Conservation (phyloP, 768 basidiomycete genomes). For the Kondoa subrosea region DNA sequence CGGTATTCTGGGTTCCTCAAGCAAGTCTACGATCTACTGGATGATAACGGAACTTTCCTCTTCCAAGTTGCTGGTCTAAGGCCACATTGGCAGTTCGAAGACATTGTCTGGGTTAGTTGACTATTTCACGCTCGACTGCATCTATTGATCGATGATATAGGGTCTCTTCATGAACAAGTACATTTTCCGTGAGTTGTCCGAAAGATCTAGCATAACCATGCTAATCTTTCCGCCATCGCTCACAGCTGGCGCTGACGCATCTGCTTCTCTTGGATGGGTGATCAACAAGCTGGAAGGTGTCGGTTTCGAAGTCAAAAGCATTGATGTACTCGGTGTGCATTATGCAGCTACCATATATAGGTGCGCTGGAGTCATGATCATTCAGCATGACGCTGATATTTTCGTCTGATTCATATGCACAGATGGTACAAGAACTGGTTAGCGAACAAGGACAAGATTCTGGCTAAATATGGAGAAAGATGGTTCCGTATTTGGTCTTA, state of each 20-base stretch:
- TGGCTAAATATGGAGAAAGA: conserved; percentile 72
- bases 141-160: conserved; percentile 31
- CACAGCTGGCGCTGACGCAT: conserved; percentile 74
- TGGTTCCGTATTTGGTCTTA: conserved; percentile 94
- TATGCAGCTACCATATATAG: conserved; percentile 64
- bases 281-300: conserved; percentile 56
- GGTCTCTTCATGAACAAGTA: conserved; percentile 98
- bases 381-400: not conserved
- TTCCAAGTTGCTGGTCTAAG: conserved; percentile 95
- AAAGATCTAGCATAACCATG: not conserved
- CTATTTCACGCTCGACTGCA: no score
- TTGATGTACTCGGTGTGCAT: conserved; percentile 94
- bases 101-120: conserved; percentile 57
- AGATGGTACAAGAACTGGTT: conserved; percentile 45
- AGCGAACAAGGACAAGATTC: conserved; percentile 71
- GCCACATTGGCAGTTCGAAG: conserved; percentile 95
- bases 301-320: conserved; percentile 90
- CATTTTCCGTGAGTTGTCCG: conserved; percentile 51
- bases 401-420: not conserved
- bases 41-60: conserved; percentile 85
- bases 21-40: conserved; percentile 81
- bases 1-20: conserved; percentile 74
- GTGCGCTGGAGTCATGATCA: not conserved
- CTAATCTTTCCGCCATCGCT: not conserved
- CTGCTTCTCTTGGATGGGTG: conserved; percentile 89